phyloP scores from a whole-genome alignment of 805 yeast species.

The Candida boidinii region DNA sequence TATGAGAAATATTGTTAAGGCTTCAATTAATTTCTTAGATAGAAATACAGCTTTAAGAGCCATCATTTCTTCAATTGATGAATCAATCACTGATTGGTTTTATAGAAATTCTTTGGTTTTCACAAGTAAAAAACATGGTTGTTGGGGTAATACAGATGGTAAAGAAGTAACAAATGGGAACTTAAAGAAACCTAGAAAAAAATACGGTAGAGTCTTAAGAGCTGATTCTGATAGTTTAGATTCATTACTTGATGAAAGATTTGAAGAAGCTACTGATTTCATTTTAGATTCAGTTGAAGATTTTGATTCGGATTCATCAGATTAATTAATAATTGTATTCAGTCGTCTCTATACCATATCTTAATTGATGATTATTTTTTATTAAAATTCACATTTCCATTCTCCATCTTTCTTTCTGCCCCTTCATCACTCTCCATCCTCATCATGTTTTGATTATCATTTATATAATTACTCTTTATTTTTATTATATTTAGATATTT shows the following conservation, averaged over 20 bases:
- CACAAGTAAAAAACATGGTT: constrained; percentile 63
- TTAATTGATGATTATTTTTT: no score
- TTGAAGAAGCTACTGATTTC: constrained; percentile 81
- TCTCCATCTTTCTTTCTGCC: no score
- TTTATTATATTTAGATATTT: no score
- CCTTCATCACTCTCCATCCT: not conserved
- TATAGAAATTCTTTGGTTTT: constrained; percentile 78
- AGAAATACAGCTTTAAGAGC: constrained; percentile 62
- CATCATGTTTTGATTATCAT: not conserved
- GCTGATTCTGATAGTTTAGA: constrained; percentile 66
- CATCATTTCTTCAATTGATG: constrained; percentile 81
- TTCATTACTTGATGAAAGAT: constrained; percentile 71
- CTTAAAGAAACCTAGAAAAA: constrained; percentile 72
- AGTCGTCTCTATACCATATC: no score
- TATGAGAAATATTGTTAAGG: constrained; percentile 52
- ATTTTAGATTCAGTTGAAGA: constrained; percentile 73
- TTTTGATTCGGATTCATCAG: constrained; percentile 33
- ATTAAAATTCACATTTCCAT: no score
- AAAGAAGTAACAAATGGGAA: constrained; percentile 19
- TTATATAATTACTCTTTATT: no score
- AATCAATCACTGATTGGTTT: constrained; percentile 86
- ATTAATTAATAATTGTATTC: constrained; percentile 4
- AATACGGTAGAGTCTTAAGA: constrained; percentile 81
- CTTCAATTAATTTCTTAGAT: constrained; percentile 63
- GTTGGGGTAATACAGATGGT: constrained; percentile 54